Evolutionary conservation across 768 basidiomycete species (phyloP).

Genomic region (Strobilomyces confusus): DNA sequence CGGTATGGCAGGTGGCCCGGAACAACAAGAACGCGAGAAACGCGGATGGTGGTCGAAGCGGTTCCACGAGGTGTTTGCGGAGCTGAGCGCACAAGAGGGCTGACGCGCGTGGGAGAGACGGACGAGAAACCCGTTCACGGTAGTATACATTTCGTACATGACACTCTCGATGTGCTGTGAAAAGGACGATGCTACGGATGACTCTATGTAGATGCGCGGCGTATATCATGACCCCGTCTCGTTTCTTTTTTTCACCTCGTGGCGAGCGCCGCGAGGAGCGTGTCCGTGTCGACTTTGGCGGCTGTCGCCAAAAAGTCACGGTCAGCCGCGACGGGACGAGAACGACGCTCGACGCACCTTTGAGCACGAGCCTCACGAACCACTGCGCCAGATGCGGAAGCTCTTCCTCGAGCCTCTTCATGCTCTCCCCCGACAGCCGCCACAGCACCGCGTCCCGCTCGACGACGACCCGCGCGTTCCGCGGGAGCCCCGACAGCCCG

Average conservation of each 20-base stretch:
- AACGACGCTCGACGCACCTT: conserved; percentile 45
- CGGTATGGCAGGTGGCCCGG: conserved; percentile 22
- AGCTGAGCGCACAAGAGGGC: conserved; percentile 39
- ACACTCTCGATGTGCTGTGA: not conserved
- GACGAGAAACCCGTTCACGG: too few relatives aligned
- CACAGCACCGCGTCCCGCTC: conserved; percentile 79
- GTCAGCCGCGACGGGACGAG: not conserved
- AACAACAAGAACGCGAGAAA: conserved; percentile 57
- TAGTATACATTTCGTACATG: not conserved
- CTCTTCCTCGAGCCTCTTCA: conserved; percentile 64
- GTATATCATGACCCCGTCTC: conserved; percentile 1
- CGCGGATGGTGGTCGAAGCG: conserved; percentile 71
- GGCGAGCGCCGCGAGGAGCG: conserved; percentile 54
- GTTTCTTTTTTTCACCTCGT: conserved; percentile 25
- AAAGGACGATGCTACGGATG: conserved; percentile 6
- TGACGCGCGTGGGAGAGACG: not conserved
- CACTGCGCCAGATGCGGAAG: conserved; percentile 59
- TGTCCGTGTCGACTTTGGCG: conserved; percentile 63
- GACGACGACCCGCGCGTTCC: conserved; percentile 84
- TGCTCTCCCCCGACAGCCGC: conserved; percentile 60
- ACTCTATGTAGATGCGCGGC: not conserved
- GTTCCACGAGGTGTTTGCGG: conserved; percentile 59
- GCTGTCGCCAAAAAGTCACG: conserved; percentile 32
- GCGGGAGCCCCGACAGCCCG: conserved; percentile 68
- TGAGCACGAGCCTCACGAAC: conserved; percentile 68